These are phyloP conservation scores for Backusella morwellensis DNA, from an alignment of 192 early-diverging fungal species.

Conservation along the genomic window DNA sequence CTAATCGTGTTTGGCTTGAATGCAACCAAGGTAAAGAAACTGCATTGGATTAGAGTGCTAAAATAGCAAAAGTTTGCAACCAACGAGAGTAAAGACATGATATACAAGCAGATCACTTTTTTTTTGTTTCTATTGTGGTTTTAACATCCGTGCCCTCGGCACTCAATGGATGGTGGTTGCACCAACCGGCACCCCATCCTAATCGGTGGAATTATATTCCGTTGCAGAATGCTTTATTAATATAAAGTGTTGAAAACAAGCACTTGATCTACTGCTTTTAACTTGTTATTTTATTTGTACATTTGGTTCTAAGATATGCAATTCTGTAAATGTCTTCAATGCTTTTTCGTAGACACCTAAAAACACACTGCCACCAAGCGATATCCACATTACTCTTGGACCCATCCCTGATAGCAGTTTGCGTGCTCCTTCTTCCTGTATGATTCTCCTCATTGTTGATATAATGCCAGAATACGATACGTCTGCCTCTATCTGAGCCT, in stretches of 20 bases:
- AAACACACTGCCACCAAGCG: slow-evolving; percentile 91
- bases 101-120: neutral
- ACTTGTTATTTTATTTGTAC: neutral
- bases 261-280: neutral
- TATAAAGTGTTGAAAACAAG: too few relatives aligned
- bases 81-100: neutral
- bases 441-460: slow-evolving; percentile 69
- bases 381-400: slow-evolving; percentile 93
- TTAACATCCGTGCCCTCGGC: neutral
- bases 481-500: slow-evolving; percentile 25
- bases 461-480: slow-evolving; percentile 64
- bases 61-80: neutral
- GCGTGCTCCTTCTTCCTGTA: slow-evolving; percentile 70
- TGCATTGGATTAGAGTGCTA: neutral
- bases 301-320: slow-evolving; percentile 13
- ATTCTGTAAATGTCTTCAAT: slow-evolving; percentile 23
- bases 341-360: slow-evolving; percentile 91
- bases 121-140: neutral
- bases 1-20: neutral
- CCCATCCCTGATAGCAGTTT: slow-evolving; percentile 84
- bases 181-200: neutral
- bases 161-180: neutral
- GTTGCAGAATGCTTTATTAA: too few relatives aligned
- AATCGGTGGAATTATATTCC: neutral
- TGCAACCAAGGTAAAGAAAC: neutral